Evolutionary conservation across 345 rosid species (phyloP), one percentile per base, ranked within the genome.

Genomic region (Geranium brycei): DNA sequence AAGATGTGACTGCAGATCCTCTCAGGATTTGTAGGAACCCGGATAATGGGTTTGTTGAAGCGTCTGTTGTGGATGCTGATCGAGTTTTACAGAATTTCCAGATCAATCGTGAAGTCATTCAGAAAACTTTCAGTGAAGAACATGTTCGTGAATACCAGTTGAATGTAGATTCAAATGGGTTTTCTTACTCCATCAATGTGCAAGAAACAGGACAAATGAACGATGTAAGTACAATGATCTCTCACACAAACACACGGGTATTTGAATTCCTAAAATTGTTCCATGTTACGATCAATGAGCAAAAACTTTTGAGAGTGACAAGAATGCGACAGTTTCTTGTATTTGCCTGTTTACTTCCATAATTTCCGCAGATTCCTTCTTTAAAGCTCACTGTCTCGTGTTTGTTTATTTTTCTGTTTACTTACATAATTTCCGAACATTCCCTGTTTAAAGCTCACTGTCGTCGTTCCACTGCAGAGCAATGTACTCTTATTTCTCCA

Each of bases 401-500:
- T n/a, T n/a, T n/a, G n/a, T n/a, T n/a, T n/a, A n/a, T n/a, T n/a
- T n/a, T n/a, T n/a, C n/a, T n/a, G n/a, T n/a, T n/a, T n/a, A n/a
- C 5, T 4, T 7, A 1, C 41, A 35, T 35, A 35, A 7, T 35
- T 35, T 35, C 41, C 41, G 28, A 23, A 35, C 41, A 7, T 35
- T 7, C 10, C 41, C 3, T 35, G 7, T 4, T 35, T 35, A 35
- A 32, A 12, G 38, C 57, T 38, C 8, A 38, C 51, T 58, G 38
- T 35, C 15, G 10, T 63, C 72, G 55, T 69, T 17, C 51, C 51
- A 3, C 51, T 76, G 65, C 85, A 92, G 95, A 83, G 77, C 40
- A 75, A 70, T 73, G 73, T 84, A 56, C 68, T 78, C 63, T 15
- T 92, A 51, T 89, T 89, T 75, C 89, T 92, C 51, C 98, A 92